A percentile compares a stretch with the other conserved stretches of the same genome.
phyloP scores from a whole-genome alignment of 2,329 filamentous ascomycete species.

The Ophidiomyces ophidiicola region DNA sequence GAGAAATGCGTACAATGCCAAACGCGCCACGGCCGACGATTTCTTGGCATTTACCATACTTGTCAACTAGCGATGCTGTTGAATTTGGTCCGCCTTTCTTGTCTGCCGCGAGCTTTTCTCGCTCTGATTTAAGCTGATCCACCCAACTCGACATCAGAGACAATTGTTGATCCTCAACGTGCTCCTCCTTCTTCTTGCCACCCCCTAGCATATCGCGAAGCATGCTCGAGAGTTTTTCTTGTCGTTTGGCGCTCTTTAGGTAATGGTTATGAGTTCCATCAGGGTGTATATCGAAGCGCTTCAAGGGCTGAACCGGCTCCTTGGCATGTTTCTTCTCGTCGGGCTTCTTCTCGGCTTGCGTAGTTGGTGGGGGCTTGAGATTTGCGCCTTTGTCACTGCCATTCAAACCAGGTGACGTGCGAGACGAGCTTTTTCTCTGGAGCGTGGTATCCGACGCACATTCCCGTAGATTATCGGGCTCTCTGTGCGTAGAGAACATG shows the following conservation, averaged over 20 bases:
- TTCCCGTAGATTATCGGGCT: constrained; percentile 25
- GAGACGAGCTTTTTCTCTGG: constrained; percentile 6
- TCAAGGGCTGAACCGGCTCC: constrained; percentile 24
- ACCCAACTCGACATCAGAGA: constrained; percentile 95
- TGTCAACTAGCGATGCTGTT: constrained; percentile 73
- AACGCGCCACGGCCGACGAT: constrained; percentile 93
- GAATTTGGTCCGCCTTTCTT: constrained; percentile 65
- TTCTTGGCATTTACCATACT: constrained; percentile 97
- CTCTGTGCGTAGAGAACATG: constrained; percentile 33
- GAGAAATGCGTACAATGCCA: constrained; percentile 91
- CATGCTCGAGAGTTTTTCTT: constrained; percentile 91
- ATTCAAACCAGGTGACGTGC: background rate
- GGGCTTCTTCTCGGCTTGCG: constrained; percentile 23
- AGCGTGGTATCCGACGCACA: constrained; percentile 8
- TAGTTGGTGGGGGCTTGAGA: constrained; percentile 19
- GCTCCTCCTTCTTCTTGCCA: constrained; percentile 62
- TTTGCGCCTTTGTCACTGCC: constrained; percentile 6
- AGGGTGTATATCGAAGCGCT: constrained; percentile 46
- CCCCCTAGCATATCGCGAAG: constrained; percentile 70
- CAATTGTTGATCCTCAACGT: constrained; percentile 54
- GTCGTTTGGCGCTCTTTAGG: constrained; percentile 76
- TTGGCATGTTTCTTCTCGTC: constrained; percentile 21
- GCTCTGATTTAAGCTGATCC: constrained; percentile 79
- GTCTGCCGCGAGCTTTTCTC: constrained; percentile 60
- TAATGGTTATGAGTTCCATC: constrained; percentile 74